Evolutionary conservation across 768 basidiomycete genomes (phyloP).

Genomic region (Clathrus columnatus): DNA sequence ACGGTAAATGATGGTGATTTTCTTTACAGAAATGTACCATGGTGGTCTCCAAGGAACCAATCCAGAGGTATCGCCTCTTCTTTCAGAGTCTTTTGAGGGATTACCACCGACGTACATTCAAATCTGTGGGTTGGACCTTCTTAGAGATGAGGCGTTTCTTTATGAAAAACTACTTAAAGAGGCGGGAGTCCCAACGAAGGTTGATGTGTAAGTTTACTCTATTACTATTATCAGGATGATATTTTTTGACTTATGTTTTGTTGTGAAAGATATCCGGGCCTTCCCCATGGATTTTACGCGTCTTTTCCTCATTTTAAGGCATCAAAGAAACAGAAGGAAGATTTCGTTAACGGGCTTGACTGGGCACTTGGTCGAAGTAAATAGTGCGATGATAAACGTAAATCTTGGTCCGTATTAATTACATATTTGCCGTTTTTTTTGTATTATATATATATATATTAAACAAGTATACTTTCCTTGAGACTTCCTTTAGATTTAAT

Average conservation of each 20-base stretch:
- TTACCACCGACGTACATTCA: slow-evolving; percentile 21
- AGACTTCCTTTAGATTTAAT: too few relatives aligned
- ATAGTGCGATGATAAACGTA: too few relatives aligned
- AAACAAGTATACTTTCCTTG: too few relatives aligned
- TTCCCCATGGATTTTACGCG: background rate
- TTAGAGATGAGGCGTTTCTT: slow-evolving; percentile 22
- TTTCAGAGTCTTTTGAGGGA: slow-evolving; percentile 15
- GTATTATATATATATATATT: too few relatives aligned
- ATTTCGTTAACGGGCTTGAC: background rate
- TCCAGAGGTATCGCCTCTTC: slow-evolving; percentile 14
- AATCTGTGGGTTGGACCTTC: slow-evolving; percentile 17
- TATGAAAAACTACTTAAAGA: slow-evolving; percentile 19
- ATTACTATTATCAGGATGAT: background rate
- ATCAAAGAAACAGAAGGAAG: background rate
- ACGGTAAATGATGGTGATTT: too few relatives aligned
- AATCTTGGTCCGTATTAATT: too few relatives aligned
- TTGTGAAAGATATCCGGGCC: slow-evolving; percentile 6
- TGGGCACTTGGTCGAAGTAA: background rate
- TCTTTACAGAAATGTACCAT: background rate
- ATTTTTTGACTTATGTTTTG: background rate
- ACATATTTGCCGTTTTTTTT: too few relatives aligned
- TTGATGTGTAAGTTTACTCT: slow-evolving; percentile 14
- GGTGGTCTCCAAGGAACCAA: background rate
- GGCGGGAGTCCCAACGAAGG: slow-evolving; percentile 16
- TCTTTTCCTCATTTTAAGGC: background rate